Percentiles rank a stretch among this genome's conserved stretches.
Evolutionary conservation across 768 basidiomycete species (phyloP).

Genomic region (Kwoniella bestiolae): DNA sequence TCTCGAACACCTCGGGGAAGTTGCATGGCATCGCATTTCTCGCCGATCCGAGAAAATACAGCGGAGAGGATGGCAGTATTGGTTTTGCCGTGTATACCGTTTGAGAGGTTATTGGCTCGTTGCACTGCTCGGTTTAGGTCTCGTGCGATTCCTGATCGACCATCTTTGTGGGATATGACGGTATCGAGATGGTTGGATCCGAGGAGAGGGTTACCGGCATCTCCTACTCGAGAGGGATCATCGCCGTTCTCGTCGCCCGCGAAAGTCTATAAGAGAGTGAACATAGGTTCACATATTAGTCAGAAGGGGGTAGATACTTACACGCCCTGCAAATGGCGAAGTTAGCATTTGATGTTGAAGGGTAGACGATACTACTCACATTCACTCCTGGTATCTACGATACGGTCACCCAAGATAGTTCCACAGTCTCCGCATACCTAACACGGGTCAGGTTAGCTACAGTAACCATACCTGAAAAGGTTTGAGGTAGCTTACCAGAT

Average conservation of each 20-base stretch:
- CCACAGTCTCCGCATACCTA: slow-evolving; percentile 60
- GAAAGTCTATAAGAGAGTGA: slow-evolving; percentile 73
- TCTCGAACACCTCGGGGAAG: slow-evolving; percentile 92
- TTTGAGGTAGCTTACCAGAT: slow-evolving; percentile 83
- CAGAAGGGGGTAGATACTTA: slow-evolving; percentile 23
- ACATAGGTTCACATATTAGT: background rate
- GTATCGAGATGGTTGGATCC: slow-evolving; percentile 94
- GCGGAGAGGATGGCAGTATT: slow-evolving; percentile 67
- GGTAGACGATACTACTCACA: slow-evolving; percentile 60
- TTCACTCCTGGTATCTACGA: slow-evolving; percentile 98
- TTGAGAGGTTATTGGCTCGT: slow-evolving; percentile 65
- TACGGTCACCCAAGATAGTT: slow-evolving; percentile 89
- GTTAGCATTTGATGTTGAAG: too few species aligned
- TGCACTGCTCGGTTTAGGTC: slow-evolving; percentile 92
- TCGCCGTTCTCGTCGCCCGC: slow-evolving; percentile 99
- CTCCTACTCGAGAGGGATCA: slow-evolving; percentile 99
- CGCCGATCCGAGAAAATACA: slow-evolving; percentile 88
- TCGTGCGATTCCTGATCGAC: slow-evolving; percentile 86
- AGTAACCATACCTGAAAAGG: slow-evolving; percentile 58
- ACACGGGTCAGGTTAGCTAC: background rate
- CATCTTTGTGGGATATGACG: slow-evolving; percentile 92
- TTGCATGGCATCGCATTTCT: slow-evolving; percentile 94
- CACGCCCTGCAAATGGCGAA: slow-evolving; percentile 40
- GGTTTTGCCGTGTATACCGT: slow-evolving; percentile 37
- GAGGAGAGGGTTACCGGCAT: slow-evolving; percentile 90